These are phyloP conservation scores for Corynespora cassiicola DNA, from an alignment of 2,329 filamentous ascomycete genomes.

Conservation along the genomic window DNA sequence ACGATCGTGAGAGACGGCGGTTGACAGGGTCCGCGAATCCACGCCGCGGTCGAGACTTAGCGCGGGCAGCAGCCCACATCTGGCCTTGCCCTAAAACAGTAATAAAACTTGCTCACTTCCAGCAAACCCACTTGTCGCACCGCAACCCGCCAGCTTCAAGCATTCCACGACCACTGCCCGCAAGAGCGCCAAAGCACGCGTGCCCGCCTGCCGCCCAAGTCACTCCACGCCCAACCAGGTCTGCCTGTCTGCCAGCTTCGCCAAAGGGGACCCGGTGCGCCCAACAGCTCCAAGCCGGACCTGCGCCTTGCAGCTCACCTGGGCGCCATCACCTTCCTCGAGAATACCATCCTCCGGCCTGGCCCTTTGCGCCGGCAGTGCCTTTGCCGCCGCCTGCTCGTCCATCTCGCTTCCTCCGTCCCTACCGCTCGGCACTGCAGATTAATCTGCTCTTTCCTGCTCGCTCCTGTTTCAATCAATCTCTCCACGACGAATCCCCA, in stretches of 20 bases:
- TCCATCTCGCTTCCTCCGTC: conserved; percentile 10
- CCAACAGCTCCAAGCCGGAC: too few species aligned
- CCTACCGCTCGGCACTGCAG: conserved; percentile 7
- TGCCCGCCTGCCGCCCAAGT: conserved; percentile 3
- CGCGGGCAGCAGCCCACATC: conserved; percentile 8
- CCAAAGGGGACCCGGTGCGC: too few species aligned
- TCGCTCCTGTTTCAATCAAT: conserved; percentile 9
- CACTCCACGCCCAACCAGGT: too few species aligned
- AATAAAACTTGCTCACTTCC: conserved; percentile 29
- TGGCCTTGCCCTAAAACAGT: conserved; percentile 7
- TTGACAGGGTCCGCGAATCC: conserved; percentile 2
- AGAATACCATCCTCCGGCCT: too few species aligned
- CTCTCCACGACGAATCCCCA: conserved; percentile 7
- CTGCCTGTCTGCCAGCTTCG: too few species aligned
- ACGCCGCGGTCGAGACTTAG: conserved; percentile 17
- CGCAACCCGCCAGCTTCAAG: conserved; percentile 2
- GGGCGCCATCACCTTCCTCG: too few species aligned
- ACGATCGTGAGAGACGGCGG: conserved; percentile 4
- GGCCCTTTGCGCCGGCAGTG: too few species aligned
- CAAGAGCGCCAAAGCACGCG: background rate
- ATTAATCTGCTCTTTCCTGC: conserved; percentile 31
- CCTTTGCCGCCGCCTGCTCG: conserved; percentile 8
- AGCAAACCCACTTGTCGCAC: conserved; percentile 1
- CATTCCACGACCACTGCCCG: conserved; percentile 6
- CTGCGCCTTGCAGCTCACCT: too few species aligned